Evolutionary conservation across 148 eudicot species (phyloP).

Genomic region (Salicornia ramosissima): DNA sequence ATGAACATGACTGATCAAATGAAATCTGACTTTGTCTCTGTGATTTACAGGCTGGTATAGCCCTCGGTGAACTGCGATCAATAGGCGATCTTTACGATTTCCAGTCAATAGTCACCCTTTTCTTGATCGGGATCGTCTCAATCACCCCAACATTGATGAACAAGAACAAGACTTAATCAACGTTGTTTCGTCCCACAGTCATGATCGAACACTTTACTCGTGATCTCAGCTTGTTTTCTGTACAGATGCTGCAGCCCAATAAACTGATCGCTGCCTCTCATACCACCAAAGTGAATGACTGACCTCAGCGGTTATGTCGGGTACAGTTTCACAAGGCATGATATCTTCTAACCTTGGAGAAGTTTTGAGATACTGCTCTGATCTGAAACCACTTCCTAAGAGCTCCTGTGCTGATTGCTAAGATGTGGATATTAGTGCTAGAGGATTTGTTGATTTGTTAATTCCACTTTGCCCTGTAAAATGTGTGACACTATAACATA

Average conservation of each 20-base stretch:
- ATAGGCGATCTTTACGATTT: constrained; percentile 80
- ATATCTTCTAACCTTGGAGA: constrained; percentile 6
- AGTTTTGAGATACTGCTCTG: not conserved
- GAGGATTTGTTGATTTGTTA: not conserved
- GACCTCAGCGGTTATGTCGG: not conserved
- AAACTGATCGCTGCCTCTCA: not conserved
- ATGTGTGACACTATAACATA: not conserved
- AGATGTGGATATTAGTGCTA: not conserved
- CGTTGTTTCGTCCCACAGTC: not conserved
- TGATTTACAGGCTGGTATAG: constrained; percentile 70
- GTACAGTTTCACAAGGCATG: not conserved
- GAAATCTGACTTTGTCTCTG: not conserved
- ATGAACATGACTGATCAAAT: no score
- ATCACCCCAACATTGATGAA: constrained; percentile 73
- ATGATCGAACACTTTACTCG: not conserved
- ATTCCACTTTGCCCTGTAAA: not conserved
- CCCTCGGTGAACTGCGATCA: constrained; percentile 83
- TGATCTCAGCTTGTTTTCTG: constrained; percentile 16
- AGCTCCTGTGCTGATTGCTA: constrained; percentile 3
- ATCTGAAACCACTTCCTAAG: not conserved
- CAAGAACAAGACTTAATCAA: constrained; percentile 39
- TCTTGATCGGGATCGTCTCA: constrained; percentile 71
- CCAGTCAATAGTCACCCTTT: constrained; percentile 79
- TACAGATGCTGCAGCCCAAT: constrained; percentile 30
- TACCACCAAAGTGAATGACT: constrained; percentile 1